Base-by-base conservation (phyloP, 2,329 filamentous ascomycete species). In the Bretziella fagacearum region DNA sequence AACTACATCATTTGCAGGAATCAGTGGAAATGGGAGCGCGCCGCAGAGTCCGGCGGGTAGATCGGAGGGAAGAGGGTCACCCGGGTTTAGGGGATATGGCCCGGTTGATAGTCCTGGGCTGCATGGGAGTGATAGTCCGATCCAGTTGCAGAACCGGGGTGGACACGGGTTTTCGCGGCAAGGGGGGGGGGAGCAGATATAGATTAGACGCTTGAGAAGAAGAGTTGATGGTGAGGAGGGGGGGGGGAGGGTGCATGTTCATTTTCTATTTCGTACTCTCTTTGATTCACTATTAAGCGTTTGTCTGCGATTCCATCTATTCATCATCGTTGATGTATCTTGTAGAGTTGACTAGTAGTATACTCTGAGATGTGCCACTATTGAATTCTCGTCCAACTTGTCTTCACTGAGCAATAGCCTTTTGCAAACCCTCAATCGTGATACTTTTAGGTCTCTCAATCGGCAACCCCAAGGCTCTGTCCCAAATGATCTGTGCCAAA, bases 361-460 rank as follows among this genome's bases (percentile, higher is more conserved):
- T n/a, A n/a, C n/a, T n/a, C n/a, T n/a, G n/a, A n/a, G n/a, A n/a
- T n/a, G n/a, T n/a, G n/a, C n/a, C n/a, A n/a, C n/a, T n/a, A n/a
- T n/a, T n/a, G n/a, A n/a, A n/a, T 36, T 17, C 35, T 20, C 23
- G 15, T 20, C 26, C 8, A n/a, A 23, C n/a, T n/a, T n/a, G n/a
- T 8, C 29, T 8, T 20, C 60, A 59, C 60, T 73, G 70, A 27
- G 70, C 73, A 59, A 74, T 62, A 63, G 87, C 81, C 26, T 17
- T 29, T 55, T 94, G 66, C 55, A 98, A 67, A 8, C 89, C 89
- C 62, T 84, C 73, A 48, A 98, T 69, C 65, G 94, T 91, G 61
- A 96, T 93, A 65, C 84, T 93, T 82, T 98, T 98, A 43, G 91
- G 91, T 52, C 89, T 73, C 77, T 98, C 91, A 58, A 98, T 98